Conservation (phyloP, 108 stramenopile species). For the Cyclotella cryptica region DNA sequence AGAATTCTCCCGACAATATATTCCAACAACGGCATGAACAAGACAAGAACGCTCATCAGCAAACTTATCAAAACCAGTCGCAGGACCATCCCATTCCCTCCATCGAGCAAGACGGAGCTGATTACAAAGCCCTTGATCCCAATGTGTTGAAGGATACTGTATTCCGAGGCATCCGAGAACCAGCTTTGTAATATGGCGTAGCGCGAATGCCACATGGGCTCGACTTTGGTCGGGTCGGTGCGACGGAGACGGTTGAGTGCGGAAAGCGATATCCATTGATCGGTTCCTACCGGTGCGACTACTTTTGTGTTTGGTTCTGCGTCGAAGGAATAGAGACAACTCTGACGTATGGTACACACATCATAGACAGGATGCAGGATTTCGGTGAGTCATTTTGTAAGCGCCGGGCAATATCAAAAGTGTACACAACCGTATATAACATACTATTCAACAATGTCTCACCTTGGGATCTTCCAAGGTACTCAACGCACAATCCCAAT, state of each 20-base stretch:
- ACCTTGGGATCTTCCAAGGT: slow-evolving; percentile 71
- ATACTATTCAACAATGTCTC: background rate
- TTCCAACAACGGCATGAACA: slow-evolving; percentile 74
- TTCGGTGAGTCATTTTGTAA: background rate
- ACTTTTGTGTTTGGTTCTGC: slow-evolving; percentile 83
- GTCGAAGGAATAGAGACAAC: slow-evolving; percentile 83
- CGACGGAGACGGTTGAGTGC: slow-evolving; percentile 85
- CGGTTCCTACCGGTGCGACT: slow-evolving; percentile 67
- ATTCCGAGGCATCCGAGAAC: slow-evolving; percentile 72
- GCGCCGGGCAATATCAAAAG: background rate
- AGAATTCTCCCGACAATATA: slow-evolving; percentile 56
- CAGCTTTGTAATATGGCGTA: slow-evolving; percentile 76
- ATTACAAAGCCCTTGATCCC: slow-evolving; percentile 70
- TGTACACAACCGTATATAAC: background rate
- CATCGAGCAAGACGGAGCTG: slow-evolving; percentile 63
- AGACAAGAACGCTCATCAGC: slow-evolving; percentile 41
- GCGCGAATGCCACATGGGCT: slow-evolving; percentile 88
- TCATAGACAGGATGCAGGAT: background rate
- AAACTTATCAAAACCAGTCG: slow-evolving; percentile 46
- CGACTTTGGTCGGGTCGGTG: slow-evolving; percentile 87
- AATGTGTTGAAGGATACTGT: slow-evolving; percentile 72
- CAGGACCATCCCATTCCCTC: slow-evolving; percentile 53
- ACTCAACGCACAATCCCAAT: slow-evolving; percentile 89
- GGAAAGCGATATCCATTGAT: slow-evolving; percentile 76
- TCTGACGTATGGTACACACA: background rate